These are phyloP conservation scores for Trichosporon faecale DNA, from an alignment of 1,284 basidiomycete species.

Conservation along the genomic window DNA sequence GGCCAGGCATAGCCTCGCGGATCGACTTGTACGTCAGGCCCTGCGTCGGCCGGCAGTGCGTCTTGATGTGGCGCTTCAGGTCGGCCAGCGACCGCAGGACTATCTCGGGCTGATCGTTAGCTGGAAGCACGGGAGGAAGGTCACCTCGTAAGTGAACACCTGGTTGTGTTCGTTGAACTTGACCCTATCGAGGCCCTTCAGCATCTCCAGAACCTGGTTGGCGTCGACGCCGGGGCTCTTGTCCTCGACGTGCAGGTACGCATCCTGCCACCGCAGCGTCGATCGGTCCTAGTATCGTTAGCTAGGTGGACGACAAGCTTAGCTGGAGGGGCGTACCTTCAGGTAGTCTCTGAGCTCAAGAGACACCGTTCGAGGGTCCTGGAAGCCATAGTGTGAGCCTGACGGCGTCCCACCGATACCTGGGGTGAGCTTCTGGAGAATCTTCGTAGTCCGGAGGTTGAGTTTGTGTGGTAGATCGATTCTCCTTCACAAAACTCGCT, in stretches of 20 bases:
- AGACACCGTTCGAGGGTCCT: conserved; percentile 38
- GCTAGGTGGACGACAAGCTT: neutral
- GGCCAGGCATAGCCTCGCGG: conserved; percentile 36
- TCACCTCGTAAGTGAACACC: conserved; percentile 47
- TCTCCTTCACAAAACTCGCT: too few species aligned
- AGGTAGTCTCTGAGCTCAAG: conserved; percentile 35
- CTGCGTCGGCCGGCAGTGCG: conserved; percentile 36
- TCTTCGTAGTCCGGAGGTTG: too few species aligned
- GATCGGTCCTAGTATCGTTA: conserved; percentile 25
- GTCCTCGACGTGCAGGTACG: conserved; percentile 38
- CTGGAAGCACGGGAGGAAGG: conserved; percentile 12
- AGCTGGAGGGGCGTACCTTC: conserved; percentile 26
- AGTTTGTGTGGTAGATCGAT: too few species aligned
- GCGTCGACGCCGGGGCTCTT: conserved; percentile 35
- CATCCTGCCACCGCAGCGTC: conserved; percentile 38
- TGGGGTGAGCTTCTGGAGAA: conserved; percentile 1
- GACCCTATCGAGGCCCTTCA: conserved; percentile 44
- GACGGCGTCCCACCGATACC: conserved; percentile 16
- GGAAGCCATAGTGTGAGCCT: conserved; percentile 17
- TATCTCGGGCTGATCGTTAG: conserved; percentile 39
- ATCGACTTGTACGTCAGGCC: conserved; percentile 37
- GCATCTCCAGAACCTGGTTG: conserved; percentile 35
- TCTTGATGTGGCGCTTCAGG: conserved; percentile 43
- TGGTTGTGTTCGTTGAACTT: conserved; percentile 45
- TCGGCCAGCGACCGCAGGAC: conserved; percentile 36